phyloP scores from a whole-genome alignment of 768 basidiomycete species.

The Tulasnella sp. region DNA sequence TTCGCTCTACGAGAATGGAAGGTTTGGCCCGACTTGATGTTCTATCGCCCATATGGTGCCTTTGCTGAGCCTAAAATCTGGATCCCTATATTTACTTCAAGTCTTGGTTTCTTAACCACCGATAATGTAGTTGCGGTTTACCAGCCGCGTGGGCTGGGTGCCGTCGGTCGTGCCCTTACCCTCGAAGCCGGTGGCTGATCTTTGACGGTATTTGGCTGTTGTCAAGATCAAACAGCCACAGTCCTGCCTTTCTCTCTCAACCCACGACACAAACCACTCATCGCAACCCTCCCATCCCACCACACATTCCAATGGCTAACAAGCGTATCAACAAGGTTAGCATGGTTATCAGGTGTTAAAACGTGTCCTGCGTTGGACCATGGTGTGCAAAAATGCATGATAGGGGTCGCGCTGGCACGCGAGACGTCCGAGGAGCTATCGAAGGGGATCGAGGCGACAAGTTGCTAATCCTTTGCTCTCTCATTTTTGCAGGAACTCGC shows the following conservation, averaged over 20 bases:
- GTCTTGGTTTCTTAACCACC: not conserved
- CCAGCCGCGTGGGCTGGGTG: not conserved
- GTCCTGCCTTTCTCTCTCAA: not conserved
- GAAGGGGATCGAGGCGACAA: not conserved
- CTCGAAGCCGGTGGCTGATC: not conserved
- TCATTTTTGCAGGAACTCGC: conserved; percentile 69
- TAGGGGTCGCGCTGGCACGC: not conserved
- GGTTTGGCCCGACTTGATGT: not conserved
- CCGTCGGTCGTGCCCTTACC: no score
- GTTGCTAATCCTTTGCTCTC: not conserved
- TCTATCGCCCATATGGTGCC: no score
- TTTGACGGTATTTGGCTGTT: not conserved
- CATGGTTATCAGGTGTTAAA: conserved; percentile 5
- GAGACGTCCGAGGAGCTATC: conserved; percentile 6
- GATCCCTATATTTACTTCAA: not conserved
- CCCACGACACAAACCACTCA: not conserved
- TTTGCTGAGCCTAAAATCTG: not conserved
- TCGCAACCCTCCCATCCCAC: not conserved
- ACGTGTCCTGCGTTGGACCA: not conserved
- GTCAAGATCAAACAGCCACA: not conserved
- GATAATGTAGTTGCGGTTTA: not conserved
- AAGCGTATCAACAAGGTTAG: conserved; percentile 99
- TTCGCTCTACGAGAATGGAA: not conserved
- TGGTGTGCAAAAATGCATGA: not conserved
- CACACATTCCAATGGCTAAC: conserved; percentile 66